Evolutionary conservation across 164 flowering plant genomes (phyloP), one percentile per base, ranked within the genome.

Genomic region (Taxillus chinensis): DNA sequence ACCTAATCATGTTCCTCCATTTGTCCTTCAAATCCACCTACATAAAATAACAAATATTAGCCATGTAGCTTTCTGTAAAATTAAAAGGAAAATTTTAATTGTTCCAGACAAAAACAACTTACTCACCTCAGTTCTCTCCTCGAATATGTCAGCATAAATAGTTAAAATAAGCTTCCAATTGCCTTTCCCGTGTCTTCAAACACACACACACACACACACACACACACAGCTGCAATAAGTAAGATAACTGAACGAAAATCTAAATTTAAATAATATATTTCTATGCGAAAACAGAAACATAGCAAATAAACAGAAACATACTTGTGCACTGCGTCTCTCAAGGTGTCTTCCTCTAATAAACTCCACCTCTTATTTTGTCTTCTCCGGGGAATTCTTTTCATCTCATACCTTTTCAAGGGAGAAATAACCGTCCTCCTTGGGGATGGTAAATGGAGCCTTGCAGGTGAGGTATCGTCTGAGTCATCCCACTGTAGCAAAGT

Each of bases 11-110:
- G 56, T 83, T 83, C 57, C 91, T 76, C 95, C 91, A 88, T 63
- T 88, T 88, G 75, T 84, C 91, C 75, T 84, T 88, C 71, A 88
- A 68, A 73, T 88, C 91, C 62, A 77, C 79, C 92, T 86, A 75
- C 42, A 70, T 11, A 56, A 45, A 61, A 40, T 16, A 57, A 55
- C 39, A 49, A 50, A 7, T 39, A 17, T 12, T 7, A 17, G 41
- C n/a, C 12, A 5, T 17, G n/a, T 39, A 27, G 27, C 0, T 14
- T 15, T 5, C 3, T 5, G 3, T 14, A n/a, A 14, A 51, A 14
- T 5, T 0, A 46, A 41, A 12, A 14, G 2, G 8, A 59, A 13
- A 51, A 27, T 42, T 57, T 38, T 3, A 14, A 41, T 54, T 6
- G 37, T 9, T 11, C 15, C 43, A 37, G 41, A 37, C 39, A 39